A percentile compares a stretch with the other conserved stretches of the same genome.
Evolutionary conservation across 2,329 filamentous ascomycete species (phyloP).

Genomic region (Ophiocordyceps australis): DNA sequence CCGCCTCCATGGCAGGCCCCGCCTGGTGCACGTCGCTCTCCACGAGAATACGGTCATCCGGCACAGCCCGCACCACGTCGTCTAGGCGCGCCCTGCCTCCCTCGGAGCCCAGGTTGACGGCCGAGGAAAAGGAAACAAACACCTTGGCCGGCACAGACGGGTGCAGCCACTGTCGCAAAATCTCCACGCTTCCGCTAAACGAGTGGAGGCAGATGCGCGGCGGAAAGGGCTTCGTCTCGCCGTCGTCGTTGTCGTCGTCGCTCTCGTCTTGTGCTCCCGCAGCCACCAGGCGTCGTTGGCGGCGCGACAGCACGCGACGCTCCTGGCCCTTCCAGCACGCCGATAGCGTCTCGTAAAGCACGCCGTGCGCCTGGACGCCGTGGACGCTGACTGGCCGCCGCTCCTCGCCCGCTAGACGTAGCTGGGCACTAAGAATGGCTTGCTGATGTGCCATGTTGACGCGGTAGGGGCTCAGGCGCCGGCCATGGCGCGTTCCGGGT

Average conservation of each 20-base stretch:
- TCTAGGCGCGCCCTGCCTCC: conserved; percentile 30
- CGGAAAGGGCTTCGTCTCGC: conserved; percentile 45
- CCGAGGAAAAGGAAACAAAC: conserved; percentile 76
- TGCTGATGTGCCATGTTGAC: conserved; percentile 54
- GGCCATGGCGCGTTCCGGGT: conserved; percentile 52
- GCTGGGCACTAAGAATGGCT: conserved; percentile 44
- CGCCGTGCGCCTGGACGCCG: conserved; percentile 59
- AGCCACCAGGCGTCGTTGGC: conserved; percentile 33
- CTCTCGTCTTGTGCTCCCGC: conserved; percentile 23
- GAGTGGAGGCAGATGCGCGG: conserved; percentile 88
- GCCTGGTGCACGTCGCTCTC: conserved; percentile 85
- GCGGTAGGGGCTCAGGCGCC: conserved; percentile 46
- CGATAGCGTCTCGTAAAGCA: conserved; percentile 46
- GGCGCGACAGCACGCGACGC: conserved; percentile 37
- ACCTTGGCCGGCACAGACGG: conserved; percentile 55
- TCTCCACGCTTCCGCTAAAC: conserved; percentile 62
- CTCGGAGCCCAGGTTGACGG: conserved; percentile 54
- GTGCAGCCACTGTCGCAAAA: conserved; percentile 61
- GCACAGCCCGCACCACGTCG: conserved; percentile 51
- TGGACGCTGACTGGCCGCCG: conserved; percentile 49
- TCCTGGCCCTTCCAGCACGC: conserved; percentile 56
- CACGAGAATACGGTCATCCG: conserved; percentile 61
- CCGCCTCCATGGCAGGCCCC: conserved; percentile 60
- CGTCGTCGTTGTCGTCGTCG: conserved; percentile 8
- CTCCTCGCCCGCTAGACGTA: conserved; percentile 52